phyloP scores from a whole-genome alignment of 176 grass and related monocot genomes.

The Juncus effusus region DNA sequence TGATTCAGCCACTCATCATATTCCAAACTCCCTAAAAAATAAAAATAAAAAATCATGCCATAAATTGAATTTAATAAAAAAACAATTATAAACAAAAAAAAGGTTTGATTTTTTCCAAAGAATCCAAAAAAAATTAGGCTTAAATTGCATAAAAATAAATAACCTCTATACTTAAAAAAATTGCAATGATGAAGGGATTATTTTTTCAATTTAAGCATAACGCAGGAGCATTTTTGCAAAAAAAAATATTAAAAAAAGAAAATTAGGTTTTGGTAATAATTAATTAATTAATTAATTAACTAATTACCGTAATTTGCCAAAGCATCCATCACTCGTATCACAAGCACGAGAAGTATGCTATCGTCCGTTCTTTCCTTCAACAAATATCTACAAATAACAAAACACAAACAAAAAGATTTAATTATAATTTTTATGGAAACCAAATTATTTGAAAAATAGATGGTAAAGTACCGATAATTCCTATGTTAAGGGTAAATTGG shows the following conservation, averaged over 20 bases:
- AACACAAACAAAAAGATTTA: not conserved
- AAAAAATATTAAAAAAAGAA: constrained; percentile 4
- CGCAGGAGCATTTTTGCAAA: no score
- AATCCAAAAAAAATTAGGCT: no score
- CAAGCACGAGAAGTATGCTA: constrained; percentile 84
- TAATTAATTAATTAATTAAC: not conserved
- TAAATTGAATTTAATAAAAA: no score
- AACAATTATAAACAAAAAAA: no score
- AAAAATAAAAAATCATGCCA: constrained; percentile 36
- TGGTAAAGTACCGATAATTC: no score
- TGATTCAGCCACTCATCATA: constrained; percentile 90
- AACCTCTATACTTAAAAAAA: no score
- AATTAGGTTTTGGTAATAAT: constrained; percentile 10
- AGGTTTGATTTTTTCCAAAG: no score
- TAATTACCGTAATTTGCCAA: constrained; percentile 84
- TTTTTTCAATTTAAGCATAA: no score
- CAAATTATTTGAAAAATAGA: no score
- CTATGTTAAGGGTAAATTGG: constrained; percentile 13
- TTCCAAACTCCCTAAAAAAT: constrained; percentile 77
- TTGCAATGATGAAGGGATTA: no score
- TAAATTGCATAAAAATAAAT: no score
- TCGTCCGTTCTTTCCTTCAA: constrained; percentile 89
- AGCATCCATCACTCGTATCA: constrained; percentile 88
- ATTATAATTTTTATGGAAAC: no score
- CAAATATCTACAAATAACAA: constrained; percentile 58